Evolutionary conservation across 2,329 filamentous ascomycete species (phyloP).

Genomic region (Cytospora piceicola): DNA sequence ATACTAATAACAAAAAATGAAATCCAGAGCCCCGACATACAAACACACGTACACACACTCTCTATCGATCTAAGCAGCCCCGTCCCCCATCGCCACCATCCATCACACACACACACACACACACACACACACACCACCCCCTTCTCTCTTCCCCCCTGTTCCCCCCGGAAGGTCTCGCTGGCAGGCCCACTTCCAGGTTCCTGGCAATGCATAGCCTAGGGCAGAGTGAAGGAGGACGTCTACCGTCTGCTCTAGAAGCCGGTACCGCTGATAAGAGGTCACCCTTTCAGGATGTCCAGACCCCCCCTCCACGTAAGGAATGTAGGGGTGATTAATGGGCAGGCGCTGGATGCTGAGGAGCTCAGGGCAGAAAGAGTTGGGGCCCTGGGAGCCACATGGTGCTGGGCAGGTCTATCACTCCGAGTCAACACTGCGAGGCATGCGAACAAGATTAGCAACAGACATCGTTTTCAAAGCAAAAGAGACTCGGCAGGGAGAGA

Average conservation of each 20-base stretch:
- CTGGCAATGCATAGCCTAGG: constrained; percentile 3
- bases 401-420: constrained; percentile 9
- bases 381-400: constrained; percentile 22
- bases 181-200: not conserved
- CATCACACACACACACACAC: not conserved
- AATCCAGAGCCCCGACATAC: not conserved
- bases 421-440: constrained; percentile 38
- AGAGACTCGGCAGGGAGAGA: constrained; percentile 23
- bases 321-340: constrained; percentile 26
- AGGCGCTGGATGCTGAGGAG: not conserved
- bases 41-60: constrained; percentile 1
- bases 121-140: not conserved
- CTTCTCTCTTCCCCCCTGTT: constrained; percentile 8
- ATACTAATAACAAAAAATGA: too few species aligned
- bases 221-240: constrained; percentile 3
- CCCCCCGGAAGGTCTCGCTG: not conserved
- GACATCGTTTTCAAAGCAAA: constrained; percentile 36
- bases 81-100: not conserved
- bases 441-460: constrained; percentile 48
- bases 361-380: constrained; percentile 8
- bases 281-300: constrained; percentile 23
- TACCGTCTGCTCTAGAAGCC: constrained; percentile 6
- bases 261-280: constrained; percentile 12
- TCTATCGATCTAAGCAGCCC: not conserved
- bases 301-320: constrained; percentile 24